Conservation (phyloP, 441 rosid species). For the Populus tomentosa region DNA sequence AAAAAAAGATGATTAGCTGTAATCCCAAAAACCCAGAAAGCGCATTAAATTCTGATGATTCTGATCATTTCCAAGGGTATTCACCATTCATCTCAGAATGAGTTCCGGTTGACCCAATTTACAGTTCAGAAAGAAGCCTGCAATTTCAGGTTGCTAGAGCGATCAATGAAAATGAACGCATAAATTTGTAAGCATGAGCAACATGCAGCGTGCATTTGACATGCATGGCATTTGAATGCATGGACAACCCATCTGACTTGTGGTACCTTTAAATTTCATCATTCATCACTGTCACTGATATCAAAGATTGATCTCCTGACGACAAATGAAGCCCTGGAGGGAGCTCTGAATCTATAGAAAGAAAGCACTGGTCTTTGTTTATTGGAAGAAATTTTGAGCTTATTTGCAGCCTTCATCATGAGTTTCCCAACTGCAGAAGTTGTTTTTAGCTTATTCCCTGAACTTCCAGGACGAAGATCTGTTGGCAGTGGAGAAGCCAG, state of each 20-base stretch:
- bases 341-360: slow-evolving; percentile 29
- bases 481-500: neutral
- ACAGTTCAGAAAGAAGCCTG: neutral
- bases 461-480: slow-evolving; percentile 1
- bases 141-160: neutral
- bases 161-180: neutral
- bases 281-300: slow-evolving; percentile 46
- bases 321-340: slow-evolving; percentile 13
- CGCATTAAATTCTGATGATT: neutral
- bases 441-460: slow-evolving; percentile 9
- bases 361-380: slow-evolving; percentile 27
- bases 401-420: slow-evolving; percentile 41
- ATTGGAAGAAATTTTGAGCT: slow-evolving; percentile 33
- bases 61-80: neutral
- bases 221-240: neutral
- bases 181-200: neutral
- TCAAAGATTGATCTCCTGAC: slow-evolving; percentile 45
- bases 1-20: neutral
- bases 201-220: neutral
- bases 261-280: slow-evolving; percentile 14
- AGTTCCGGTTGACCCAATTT: neutral
- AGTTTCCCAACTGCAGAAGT: slow-evolving; percentile 40
- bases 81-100: neutral
- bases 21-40: neutral
- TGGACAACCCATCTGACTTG: too few relatives aligned